Evolutionary conservation across 805 yeast genomes (phyloP).

Genomic region (Candida ortonii): DNA sequence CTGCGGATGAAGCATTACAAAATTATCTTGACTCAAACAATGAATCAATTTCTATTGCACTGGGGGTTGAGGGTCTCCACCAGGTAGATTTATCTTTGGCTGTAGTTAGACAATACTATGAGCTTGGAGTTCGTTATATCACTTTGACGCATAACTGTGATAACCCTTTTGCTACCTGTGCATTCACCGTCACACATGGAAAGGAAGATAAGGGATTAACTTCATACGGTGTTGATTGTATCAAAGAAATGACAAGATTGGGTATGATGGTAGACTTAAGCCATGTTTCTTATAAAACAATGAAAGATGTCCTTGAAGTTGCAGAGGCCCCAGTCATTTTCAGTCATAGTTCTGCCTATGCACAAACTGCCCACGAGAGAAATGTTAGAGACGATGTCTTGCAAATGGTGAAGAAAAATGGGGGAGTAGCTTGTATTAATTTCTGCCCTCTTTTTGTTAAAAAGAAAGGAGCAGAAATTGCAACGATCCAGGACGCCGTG

Average conservation of each 20-base stretch:
- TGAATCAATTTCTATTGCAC: slow-evolving; percentile 40
- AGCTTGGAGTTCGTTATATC: slow-evolving; percentile 48
- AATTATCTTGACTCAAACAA: slow-evolving; percentile 26
- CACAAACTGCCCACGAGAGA: slow-evolving; percentile 40
- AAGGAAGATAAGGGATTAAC: slow-evolving; percentile 45
- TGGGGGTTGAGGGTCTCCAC: slow-evolving; percentile 53
- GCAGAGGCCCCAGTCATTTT: slow-evolving; percentile 47
- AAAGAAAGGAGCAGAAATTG: slow-evolving; percentile 19
- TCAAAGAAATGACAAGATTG: slow-evolving; percentile 48
- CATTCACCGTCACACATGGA: slow-evolving; percentile 43
- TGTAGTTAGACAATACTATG: slow-evolving; percentile 44
- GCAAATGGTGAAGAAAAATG: slow-evolving; percentile 35
- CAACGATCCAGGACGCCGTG: slow-evolving; percentile 47
- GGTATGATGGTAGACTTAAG: slow-evolving; percentile 53
- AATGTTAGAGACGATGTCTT: slow-evolving; percentile 50
- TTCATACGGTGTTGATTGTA: slow-evolving; percentile 38
- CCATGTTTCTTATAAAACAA: slow-evolving; percentile 48
- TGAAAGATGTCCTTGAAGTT: slow-evolving; percentile 41
- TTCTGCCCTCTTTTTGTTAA: slow-evolving; percentile 42
- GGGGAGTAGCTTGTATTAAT: slow-evolving; percentile 48
- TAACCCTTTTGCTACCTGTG: slow-evolving; percentile 54
- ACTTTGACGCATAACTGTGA: slow-evolving; percentile 54
- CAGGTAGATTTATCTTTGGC: slow-evolving; percentile 47
- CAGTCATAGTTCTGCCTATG: slow-evolving; percentile 46
- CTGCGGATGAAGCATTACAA: slow-evolving; percentile 37